Evolutionary conservation across 78 protist species (phyloP), one percentile per base, ranked within the genome.

Genomic region (Guillardia theta): DNA sequence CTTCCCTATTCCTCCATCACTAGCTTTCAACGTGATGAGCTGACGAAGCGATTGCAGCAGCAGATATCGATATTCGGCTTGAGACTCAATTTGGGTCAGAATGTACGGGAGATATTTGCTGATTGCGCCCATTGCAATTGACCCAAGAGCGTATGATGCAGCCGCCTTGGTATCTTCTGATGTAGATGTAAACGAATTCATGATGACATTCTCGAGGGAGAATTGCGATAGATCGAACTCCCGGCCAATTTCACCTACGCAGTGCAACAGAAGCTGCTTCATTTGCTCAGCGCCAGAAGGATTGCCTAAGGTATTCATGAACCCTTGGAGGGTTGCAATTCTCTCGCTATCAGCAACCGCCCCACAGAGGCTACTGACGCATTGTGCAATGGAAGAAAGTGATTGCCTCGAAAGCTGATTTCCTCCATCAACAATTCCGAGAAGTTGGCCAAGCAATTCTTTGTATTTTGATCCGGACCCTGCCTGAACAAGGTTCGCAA

Each of bases 231-330:
- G 92, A 45, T 97, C 97, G 48, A 47, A 4, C 54, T 53, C 88
- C 78, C 95, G 90, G 62, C 98, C 99, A 50, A 97, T 95, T 93
- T 98, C 99, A 41, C 99, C 98, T 19, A 98, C 9, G 48, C 95
- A 87, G 33, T 95, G 92, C 50, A 98, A 93, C 90, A 78, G 48
- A 18, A 78, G 90, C 90, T 24, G 90, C 48, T 43, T 37, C 50
- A 36, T 0, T 78, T 78, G 90, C 48, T 70, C 83, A 0, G 83
- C 27, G 27, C 46, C 83, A 12, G 9, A 22, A 36, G 83, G n/a
- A 24, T 33, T 24, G 36, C 41, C 0, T 4, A 78, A 50, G 53
- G 39, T 27, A 30, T 10, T 18, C 37, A 78, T 43, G 48, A 78
- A 78, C 53, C 90, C 50, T 30, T 78, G 50, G 24, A 78, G 50